Conservation (phyloP, 106 monocot species). For the Platanthera guangdongensis region DNA sequence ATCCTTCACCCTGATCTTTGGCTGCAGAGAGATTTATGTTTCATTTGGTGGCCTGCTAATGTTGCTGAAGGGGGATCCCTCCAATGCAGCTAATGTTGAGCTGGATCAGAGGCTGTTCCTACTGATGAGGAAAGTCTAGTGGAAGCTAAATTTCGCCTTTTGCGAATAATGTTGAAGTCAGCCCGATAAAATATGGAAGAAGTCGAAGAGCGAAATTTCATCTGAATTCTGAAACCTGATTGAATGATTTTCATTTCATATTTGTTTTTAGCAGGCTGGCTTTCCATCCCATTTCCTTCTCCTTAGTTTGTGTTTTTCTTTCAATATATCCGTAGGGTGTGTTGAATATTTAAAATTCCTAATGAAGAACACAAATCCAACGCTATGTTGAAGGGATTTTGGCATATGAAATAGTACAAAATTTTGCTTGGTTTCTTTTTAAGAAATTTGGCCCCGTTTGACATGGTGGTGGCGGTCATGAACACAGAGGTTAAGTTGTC, state of each 20-base stretch:
- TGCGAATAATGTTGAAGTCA: neutral
- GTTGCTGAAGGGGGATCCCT: conserved; percentile 78
- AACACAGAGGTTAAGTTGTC: no score
- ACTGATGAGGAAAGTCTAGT: conserved; percentile 58
- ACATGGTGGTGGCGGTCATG: no score
- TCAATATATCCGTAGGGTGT: no score
- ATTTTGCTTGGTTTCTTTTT: no score
- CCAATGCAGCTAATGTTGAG: conserved; percentile 58
- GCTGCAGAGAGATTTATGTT: conserved; percentile 59
- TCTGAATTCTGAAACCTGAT: neutral
- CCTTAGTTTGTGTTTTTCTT: no score
- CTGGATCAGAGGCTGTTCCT: conserved; percentile 70
- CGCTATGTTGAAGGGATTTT: no score
- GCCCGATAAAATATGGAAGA: neutral
- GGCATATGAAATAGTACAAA: no score
- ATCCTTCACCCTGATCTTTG: neutral
- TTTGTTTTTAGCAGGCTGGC: no score
- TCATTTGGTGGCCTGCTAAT: conserved; percentile 76
- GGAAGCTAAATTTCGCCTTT: neutral
- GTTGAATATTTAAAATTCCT: no score
- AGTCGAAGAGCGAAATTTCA: neutral
- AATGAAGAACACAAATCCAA: no score
- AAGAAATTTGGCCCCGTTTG: no score
- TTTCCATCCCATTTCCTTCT: no score
- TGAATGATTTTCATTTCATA: neutral